phyloP scores from a whole-genome alignment of 768 basidiomycete species.

The Solioccasus polychromus region DNA sequence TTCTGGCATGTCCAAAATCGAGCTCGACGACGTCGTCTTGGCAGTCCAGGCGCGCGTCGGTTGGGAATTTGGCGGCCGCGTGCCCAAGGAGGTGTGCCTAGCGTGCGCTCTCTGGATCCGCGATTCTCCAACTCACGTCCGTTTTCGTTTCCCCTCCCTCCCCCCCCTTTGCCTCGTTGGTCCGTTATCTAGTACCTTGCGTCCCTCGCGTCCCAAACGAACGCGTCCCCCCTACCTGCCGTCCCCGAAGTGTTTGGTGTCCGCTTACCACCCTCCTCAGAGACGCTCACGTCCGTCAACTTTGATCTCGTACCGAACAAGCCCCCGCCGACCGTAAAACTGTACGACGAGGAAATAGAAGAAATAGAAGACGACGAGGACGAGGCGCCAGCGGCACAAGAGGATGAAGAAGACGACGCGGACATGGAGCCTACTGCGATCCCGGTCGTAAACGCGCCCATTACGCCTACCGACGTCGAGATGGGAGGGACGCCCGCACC shows the following conservation, averaged over 20 bases:
- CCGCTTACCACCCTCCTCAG: conserved; percentile 64
- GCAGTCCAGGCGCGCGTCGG: conserved; percentile 88
- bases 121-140: no score
- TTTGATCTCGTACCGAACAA: conserved; percentile 86
- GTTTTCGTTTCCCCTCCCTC: background rate
- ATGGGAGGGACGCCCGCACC: conserved; percentile 37
- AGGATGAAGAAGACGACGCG: conserved; percentile 56
- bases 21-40: conserved; percentile 77
- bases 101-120: no score
- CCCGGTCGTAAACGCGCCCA: conserved; percentile 32
- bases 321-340: conserved; percentile 71
- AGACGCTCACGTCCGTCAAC: conserved; percentile 76
- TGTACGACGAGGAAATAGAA: conserved; percentile 80
- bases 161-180: background rate
- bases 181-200: conserved; percentile 55
- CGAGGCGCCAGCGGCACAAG: conserved; percentile 30
- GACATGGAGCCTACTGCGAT: conserved; percentile 71
- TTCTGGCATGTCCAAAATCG: conserved; percentile 59
- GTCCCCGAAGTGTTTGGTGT: conserved; percentile 90
- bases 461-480: conserved; percentile 66
- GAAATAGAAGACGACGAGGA: conserved; percentile 60
- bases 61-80: conserved; percentile 88
- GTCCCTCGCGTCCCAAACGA: conserved; percentile 80
- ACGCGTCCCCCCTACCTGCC: conserved; percentile 72
- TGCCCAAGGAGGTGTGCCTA: conserved; percentile 77